A percentile compares a stretch with the other conserved stretches of the same genome.
Evolutionary conservation across 257 asterid genomes (phyloP).

Genomic region (Solanum pinnatisectum): DNA sequence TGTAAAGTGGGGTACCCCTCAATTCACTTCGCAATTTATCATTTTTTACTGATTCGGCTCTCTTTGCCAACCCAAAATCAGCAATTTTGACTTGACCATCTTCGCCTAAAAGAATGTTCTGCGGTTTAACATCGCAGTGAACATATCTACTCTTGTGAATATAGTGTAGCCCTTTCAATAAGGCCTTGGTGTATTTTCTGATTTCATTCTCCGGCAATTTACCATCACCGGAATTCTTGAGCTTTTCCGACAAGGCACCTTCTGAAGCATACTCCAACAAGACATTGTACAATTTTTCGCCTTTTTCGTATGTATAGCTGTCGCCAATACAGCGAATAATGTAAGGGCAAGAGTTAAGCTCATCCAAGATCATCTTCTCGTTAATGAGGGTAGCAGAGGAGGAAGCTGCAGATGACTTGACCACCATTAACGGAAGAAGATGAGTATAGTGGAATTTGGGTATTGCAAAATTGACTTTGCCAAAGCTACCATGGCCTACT

Average conservation of each 20-base stretch:
- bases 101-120: slow-evolving; percentile 41
- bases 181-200: slow-evolving; percentile 30
- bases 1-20: slow-evolving; percentile 85
- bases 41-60: not conserved
- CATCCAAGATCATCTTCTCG: slow-evolving; percentile 54
- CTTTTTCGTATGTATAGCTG: slow-evolving; percentile 41
- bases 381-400: slow-evolving; percentile 31
- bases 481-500: slow-evolving; percentile 82
- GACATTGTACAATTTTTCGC: slow-evolving; percentile 66
- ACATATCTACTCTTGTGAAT: slow-evolving; percentile 60
- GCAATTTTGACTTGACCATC: slow-evolving; percentile 50
- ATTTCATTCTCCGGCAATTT: slow-evolving; percentile 38
- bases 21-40: slow-evolving; percentile 18
- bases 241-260: slow-evolving; percentile 47
- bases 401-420: slow-evolving; percentile 46
- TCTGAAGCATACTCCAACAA: slow-evolving; percentile 73
- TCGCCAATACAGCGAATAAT: slow-evolving; percentile 66
- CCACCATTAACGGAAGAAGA: slow-evolving; percentile 33
- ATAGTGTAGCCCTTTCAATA: slow-evolving; percentile 41
- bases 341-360: slow-evolving; percentile 43
- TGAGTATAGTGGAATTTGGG: slow-evolving; percentile 1
- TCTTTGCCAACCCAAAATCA: slow-evolving; percentile 79
- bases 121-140: slow-evolving; percentile 87
- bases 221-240: slow-evolving; percentile 20
- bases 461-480: slow-evolving; percentile 50